phyloP scores from a whole-genome alignment of 2,329 filamentous ascomycete genomes.

The Epichloe gansuensis region DNA sequence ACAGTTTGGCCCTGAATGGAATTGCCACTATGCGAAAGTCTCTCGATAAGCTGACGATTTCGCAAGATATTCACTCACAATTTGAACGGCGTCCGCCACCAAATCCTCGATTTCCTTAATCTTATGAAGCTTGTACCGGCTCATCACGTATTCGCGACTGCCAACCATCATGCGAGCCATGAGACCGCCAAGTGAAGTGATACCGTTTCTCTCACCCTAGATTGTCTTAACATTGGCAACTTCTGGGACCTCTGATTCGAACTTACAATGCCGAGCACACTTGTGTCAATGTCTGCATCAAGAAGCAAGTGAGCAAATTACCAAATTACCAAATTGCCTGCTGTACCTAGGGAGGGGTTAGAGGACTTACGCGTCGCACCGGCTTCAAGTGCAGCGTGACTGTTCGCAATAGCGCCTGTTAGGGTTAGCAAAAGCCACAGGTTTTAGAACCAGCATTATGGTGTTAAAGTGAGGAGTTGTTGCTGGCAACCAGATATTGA shows the following conservation, averaged over 20 bases:
- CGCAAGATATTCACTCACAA: not conserved
- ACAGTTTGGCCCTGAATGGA: no score
- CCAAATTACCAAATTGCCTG: not conserved
- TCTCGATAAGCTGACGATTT: no score
- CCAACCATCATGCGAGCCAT: constrained; percentile 23
- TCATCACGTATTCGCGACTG: constrained; percentile 9
- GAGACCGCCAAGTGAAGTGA: constrained; percentile 9
- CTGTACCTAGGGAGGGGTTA: not conserved
- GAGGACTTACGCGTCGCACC: constrained; percentile 51
- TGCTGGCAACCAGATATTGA: no score
- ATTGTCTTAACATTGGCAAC: not conserved
- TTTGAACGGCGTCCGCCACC: constrained; percentile 39
- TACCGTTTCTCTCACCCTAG: constrained; percentile 7
- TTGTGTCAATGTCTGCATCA: constrained; percentile 6
- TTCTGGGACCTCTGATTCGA: not conserved
- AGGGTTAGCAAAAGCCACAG: constrained; percentile 22
- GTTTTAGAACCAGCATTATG: not conserved
- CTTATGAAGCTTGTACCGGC: constrained; percentile 68
- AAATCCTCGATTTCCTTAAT: constrained; percentile 77
- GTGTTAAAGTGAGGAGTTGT: no score
- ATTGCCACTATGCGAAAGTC: not conserved
- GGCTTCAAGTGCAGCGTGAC: constrained; percentile 75
- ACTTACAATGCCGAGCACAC: constrained; percentile 6
- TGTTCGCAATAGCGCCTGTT: constrained; percentile 65
- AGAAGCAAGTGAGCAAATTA: not conserved